Percentiles rank a stretch among this genome's conserved stretches.
phyloP scores from a whole-genome alignment of 1,284 basidiomycete genomes.

The Mycena citricolor region DNA sequence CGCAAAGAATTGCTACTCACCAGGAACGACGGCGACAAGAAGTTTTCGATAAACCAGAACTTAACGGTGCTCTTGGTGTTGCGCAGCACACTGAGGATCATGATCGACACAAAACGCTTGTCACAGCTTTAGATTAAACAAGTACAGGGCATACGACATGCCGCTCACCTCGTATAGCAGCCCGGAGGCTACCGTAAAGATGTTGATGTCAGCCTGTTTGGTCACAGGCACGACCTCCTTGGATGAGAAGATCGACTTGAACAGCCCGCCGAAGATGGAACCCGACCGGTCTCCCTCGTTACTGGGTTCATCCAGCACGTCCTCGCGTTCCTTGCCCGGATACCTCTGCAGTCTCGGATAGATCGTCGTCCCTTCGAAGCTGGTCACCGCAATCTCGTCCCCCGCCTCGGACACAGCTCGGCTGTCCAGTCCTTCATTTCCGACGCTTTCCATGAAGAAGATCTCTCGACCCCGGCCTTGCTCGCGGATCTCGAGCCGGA shows the following conservation, averaged over 20 bases:
- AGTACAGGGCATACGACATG: not conserved
- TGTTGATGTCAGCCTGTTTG: slow-evolving; percentile 88
- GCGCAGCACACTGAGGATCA: slow-evolving; percentile 93
- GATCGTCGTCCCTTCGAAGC: slow-evolving; percentile 85
- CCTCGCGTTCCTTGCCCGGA: slow-evolving; percentile 77
- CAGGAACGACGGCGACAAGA: slow-evolving; percentile 95
- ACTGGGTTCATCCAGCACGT: slow-evolving; percentile 66
- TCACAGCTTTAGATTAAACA: slow-evolving; percentile 13
- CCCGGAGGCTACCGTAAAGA: slow-evolving; percentile 98
- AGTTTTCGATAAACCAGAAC: slow-evolving; percentile 99
- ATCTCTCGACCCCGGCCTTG: slow-evolving; percentile 83
- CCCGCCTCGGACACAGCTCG: slow-evolving; percentile 64
- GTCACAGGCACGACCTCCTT: slow-evolving; percentile 28
- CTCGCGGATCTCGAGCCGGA: slow-evolving; percentile 77
- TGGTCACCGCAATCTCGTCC: slow-evolving; percentile 74
- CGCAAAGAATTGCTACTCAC: slow-evolving; percentile 42
- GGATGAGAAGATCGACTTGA: slow-evolving; percentile 51
- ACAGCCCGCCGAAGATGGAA: too few relatives aligned
- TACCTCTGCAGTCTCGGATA: slow-evolving; percentile 77
- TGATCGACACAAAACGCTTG: slow-evolving; percentile 95
- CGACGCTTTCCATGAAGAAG: slow-evolving; percentile 81
- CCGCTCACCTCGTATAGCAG: slow-evolving; percentile 84
- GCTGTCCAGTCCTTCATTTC: slow-evolving; percentile 83
- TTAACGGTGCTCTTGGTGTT: slow-evolving; percentile 94
- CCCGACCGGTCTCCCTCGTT: slow-evolving; percentile 32